phyloP scores from a whole-genome alignment of 2,329 filamentous ascomycete genomes.

The Colletotrichum melonis region DNA sequence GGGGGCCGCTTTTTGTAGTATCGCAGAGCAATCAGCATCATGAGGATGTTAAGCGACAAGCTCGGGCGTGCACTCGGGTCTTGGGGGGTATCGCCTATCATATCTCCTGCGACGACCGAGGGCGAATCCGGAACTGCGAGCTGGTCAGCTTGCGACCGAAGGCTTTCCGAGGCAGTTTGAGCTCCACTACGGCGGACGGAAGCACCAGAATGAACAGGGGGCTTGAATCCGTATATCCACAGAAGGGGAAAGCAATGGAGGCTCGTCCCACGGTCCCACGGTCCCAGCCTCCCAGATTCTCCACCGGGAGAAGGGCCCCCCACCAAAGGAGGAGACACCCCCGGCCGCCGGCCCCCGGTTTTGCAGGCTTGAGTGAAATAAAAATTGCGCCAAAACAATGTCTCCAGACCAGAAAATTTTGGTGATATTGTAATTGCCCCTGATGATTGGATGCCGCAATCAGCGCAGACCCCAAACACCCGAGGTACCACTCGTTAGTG shows the following conservation, averaged over 20 bases:
- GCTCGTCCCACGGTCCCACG: not conserved
- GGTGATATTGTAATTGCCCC: slow-evolving; percentile 27
- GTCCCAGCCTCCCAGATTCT: slow-evolving; percentile 5
- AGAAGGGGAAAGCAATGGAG: not conserved
- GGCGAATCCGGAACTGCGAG: slow-evolving; percentile 32
- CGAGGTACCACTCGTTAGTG: slow-evolving; percentile 8
- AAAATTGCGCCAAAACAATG: not conserved
- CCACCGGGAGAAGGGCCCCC: slow-evolving; percentile 5
- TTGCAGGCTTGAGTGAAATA: slow-evolving; percentile 2
- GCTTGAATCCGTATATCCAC: not conserved
- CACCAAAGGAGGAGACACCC: not conserved
- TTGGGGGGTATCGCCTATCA: slow-evolving; percentile 34
- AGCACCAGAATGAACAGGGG: slow-evolving; percentile 22
- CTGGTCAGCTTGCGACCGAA: slow-evolving; percentile 33
- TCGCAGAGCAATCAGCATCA: slow-evolving; percentile 15
- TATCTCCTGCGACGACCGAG: slow-evolving; percentile 30
- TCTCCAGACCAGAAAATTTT: slow-evolving; percentile 25
- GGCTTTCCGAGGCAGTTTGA: slow-evolving; percentile 17
- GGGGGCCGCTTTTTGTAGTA: not conserved
- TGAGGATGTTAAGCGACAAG: slow-evolving; percentile 8
- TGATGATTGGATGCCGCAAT: slow-evolving; percentile 20
- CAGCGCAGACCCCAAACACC: not conserved
- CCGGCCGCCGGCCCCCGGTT: slow-evolving; percentile 1
- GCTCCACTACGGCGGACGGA: slow-evolving; percentile 15
- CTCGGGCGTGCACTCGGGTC: slow-evolving; percentile 21